Base-by-base conservation (phyloP, 768 basidiomycete genomes). In the Exidia glandulosa region DNA sequence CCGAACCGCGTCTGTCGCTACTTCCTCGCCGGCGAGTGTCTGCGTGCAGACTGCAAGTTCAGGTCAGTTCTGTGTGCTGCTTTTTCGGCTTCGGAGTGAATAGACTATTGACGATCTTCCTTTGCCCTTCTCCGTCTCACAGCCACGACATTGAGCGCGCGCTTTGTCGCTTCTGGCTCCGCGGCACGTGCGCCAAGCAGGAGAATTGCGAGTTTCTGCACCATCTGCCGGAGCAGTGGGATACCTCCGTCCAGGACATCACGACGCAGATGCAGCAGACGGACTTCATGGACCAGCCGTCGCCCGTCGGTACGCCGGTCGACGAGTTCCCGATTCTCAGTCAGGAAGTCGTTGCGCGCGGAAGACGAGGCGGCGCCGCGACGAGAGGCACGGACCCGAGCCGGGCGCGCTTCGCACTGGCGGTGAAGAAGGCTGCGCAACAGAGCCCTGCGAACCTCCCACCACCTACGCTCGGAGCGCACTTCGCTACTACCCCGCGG, bases 161-260 rank as follows among this genome's bases (percentile, higher is more conserved):
- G 1, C 71, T 97, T 25, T 94, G 90, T 74, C 87, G 96, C 34
- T 99, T 99, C 77, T 99, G 96, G 96, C 80, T 99, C 32, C 83
- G 94, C 57, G 95, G 95, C 4, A 93, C 93, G 50, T 99, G 96
- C 68, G 91, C 94, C 32, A 99, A 99, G 72, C 90, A 94, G 59
- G 94, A 95, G 60, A 83, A 81, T 64, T 98, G 94, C 82, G 96
- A 97, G 74, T 98, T 98, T 73, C 73, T 96, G 68, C 94, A 96
- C 69, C 89, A 90, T 69, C 76, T 94, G 3, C 92, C 91, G 5
- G 85, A 88, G 65, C 87, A 93, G 63, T 85, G 88, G 41, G 93
- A 96, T 68, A 79, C 92, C 36, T 71, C 83, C 47, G 78, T 81
- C n/a, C 79, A 83, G 9, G 83, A 81, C 63, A 71, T 90, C 5